These are phyloP conservation scores for Apiospora rasikravindrae DNA, from an alignment of 2,329 filamentous ascomycete species.

Conservation along the genomic window DNA sequence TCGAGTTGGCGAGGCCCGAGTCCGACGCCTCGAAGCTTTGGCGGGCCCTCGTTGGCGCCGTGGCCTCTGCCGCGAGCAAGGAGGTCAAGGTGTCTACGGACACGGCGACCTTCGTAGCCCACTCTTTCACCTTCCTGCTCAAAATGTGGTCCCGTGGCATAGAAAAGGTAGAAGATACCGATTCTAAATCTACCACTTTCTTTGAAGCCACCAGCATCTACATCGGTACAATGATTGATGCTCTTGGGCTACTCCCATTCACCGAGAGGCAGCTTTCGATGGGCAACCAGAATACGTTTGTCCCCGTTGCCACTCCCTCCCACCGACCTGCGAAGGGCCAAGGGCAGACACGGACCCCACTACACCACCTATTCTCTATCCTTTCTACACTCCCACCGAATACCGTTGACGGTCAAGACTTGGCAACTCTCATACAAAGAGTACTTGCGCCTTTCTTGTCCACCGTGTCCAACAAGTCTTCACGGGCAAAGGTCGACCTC, in stretches of 20 bases:
- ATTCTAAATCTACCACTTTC: constrained; percentile 57
- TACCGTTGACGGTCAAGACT: constrained; percentile 51
- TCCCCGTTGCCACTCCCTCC: constrained; percentile 70
- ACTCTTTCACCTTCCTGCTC: constrained; percentile 71
- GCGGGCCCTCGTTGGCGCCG: constrained; percentile 64
- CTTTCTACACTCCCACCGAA: constrained; percentile 58
- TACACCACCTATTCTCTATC: constrained; percentile 70
- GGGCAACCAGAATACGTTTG: constrained; percentile 59
- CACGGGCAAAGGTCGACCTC: constrained; percentile 51
- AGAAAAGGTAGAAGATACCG: constrained; percentile 53
- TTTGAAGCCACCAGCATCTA: constrained; percentile 59
- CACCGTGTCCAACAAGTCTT: constrained; percentile 45
- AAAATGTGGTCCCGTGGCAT: constrained; percentile 71
- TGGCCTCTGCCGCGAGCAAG: constrained; percentile 74
- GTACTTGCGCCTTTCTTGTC: constrained; percentile 64
- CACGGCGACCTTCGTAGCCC: constrained; percentile 78
- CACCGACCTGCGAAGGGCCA: constrained; percentile 60
- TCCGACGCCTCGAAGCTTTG: constrained; percentile 62
- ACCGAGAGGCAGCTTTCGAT: constrained; percentile 64
- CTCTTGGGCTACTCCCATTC: constrained; percentile 64
- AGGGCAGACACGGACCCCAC: constrained; percentile 59
- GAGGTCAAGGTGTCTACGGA: constrained; percentile 90
- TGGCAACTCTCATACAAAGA: constrained; percentile 52
- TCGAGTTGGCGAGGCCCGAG: constrained; percentile 64
- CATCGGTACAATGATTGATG: constrained; percentile 53